Evolutionary conservation across 2,329 filamentous ascomycete species (phyloP), one percentile per base, ranked within the genome.

Genomic region (Truncatella angustata): DNA sequence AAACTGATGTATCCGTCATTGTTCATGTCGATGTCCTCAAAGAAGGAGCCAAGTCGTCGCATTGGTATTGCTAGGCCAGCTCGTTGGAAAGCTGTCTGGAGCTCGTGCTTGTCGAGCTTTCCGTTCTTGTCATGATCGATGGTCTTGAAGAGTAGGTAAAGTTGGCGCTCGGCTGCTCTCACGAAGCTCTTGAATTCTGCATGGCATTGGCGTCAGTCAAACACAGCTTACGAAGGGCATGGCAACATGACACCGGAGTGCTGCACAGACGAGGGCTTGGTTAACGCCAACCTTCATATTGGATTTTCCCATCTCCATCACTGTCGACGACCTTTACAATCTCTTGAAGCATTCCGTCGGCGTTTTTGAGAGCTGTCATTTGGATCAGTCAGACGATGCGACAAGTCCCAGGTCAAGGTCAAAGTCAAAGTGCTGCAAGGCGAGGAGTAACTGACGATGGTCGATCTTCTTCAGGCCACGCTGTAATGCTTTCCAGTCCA

Each of bases 181-280:
- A 97, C 91, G 66, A 97, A 97, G 37, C 78, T 80, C 58, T 86
- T 87, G 66, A 99, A 99, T 75, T 99, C 94, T 94, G 67, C 28
- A 43, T 53, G 39, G 50, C 48, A 50, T 54, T 35, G 58, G 56
- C 42, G 37, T 54, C 43, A 49, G 50, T 26, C 5, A 24, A 26
- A 18, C 47, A n/a, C 35, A 16, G 16, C 36, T n/a, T n/a, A 32
- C 43, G 14, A 11, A 23, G 9, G 11, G 11, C 14, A 10, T 16
- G 26, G 20, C 16, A 24, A 14, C 18, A 20, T 14, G 16, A 26
- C 20, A 7, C 18, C 14, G 18, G 20, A 35, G 4, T 16, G 12
- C 3, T 18, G 14, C 4, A 16, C 16, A n/a, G 12, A 14, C n/a
- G 20, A n/a, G n/a, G n/a, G 7, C 32, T 26, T 18, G 46, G 46